phyloP scores from a whole-genome alignment of 1,284 basidiomycete genomes.

The Irpex rosettiformis region DNA sequence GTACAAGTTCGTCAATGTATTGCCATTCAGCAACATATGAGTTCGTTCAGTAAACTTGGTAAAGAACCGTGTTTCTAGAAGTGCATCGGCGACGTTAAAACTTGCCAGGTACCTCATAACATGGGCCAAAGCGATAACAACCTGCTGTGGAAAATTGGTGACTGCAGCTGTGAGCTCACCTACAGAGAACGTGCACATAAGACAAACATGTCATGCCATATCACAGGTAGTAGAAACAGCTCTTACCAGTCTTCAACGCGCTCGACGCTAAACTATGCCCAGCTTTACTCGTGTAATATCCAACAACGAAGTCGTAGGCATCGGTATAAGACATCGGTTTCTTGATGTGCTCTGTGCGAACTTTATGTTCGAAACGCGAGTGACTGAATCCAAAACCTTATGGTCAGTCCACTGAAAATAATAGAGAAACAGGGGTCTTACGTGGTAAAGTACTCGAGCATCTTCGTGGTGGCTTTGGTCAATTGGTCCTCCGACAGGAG shows the following conservation, averaged over 20 bases:
- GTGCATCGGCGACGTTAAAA: constrained; percentile 75
- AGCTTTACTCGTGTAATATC: constrained; percentile 66
- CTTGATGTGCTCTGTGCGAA: constrained; percentile 64
- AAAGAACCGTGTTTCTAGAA: constrained; percentile 77
- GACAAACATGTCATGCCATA: background rate
- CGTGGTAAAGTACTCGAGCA: constrained; percentile 69
- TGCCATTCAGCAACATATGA: constrained; percentile 88
- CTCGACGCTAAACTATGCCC: constrained; percentile 36
- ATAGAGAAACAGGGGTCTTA: constrained; percentile 26
- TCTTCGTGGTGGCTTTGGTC: constrained; percentile 75
- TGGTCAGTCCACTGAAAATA: background rate
- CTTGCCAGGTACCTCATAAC: constrained; percentile 73
- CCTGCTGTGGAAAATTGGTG: constrained; percentile 69
- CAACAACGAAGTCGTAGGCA: constrained; percentile 71
- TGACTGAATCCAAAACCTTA: constrained; percentile 31
- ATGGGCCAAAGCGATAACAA: constrained; percentile 76
- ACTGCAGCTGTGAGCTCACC: constrained; percentile 56
- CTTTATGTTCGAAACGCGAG: constrained; percentile 42
- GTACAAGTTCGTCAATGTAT: constrained; percentile 82
- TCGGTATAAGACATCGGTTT: constrained; percentile 59
- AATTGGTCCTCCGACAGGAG: constrained; percentile 62
- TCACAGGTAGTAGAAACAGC: background rate
- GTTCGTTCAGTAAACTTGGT: constrained; percentile 73
- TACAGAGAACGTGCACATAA: constrained; percentile 5
- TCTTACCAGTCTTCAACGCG: background rate